Evolutionary conservation across 2,329 filamentous ascomycete species (phyloP).

Genomic region (Stemphylium beticola): DNA sequence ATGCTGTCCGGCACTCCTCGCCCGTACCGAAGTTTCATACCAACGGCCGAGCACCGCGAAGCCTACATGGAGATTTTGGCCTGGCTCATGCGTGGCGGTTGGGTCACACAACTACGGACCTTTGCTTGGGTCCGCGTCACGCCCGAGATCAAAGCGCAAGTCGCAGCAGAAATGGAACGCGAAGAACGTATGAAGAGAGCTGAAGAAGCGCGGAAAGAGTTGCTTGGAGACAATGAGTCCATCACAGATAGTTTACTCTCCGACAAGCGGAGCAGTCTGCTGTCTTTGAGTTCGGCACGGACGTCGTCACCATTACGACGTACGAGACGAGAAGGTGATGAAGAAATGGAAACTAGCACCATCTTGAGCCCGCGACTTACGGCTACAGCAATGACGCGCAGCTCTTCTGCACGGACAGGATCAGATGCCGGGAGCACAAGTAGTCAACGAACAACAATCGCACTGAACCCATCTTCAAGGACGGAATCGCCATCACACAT

Average conservation of each 20-base stretch:
- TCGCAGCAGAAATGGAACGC: constrained; percentile 71
- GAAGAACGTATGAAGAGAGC: constrained; percentile 42
- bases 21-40: constrained; percentile 82
- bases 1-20: constrained; percentile 80
- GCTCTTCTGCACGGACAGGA: constrained; percentile 34
- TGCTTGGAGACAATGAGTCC: constrained; percentile 41
- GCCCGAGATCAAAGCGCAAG: constrained; percentile 81
- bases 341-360: constrained; percentile 38
- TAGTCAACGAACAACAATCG: constrained; percentile 45
- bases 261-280: constrained; percentile 39
- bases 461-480: constrained; percentile 27
- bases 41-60: constrained; percentile 83
- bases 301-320: constrained; percentile 41
- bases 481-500: constrained; percentile 33
- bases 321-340: constrained; percentile 29
- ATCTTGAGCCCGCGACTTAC: constrained; percentile 35
- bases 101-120: constrained; percentile 91
- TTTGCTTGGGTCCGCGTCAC: constrained; percentile 88
- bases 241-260: constrained; percentile 36
- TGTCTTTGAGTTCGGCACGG: constrained; percentile 33
- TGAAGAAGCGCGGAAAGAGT: constrained; percentile 35
- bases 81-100: constrained; percentile 90
- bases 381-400: constrained; percentile 28
- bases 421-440: constrained; percentile 47
- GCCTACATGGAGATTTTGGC: constrained; percentile 90